These are phyloP conservation scores for Blastobotrys persicus DNA, from an alignment of 1,139 yeast species.

Conservation along the genomic window DNA sequence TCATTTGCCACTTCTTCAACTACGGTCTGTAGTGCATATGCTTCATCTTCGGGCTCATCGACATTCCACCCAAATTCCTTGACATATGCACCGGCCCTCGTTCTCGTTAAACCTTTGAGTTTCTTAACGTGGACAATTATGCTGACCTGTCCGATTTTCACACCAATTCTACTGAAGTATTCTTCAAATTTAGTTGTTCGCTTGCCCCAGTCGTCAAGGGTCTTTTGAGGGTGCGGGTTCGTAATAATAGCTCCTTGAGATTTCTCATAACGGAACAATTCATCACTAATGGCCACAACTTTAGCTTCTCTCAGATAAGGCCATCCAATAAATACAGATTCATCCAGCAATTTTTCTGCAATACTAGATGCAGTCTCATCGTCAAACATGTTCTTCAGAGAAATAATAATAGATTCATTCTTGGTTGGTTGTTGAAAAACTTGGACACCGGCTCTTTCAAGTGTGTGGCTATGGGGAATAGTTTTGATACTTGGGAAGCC, in stretches of 20 bases:
- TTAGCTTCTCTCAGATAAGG: conserved; percentile 85
- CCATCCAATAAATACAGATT: conserved; percentile 75
- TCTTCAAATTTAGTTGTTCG: conserved; percentile 37
- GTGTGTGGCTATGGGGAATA: conserved; percentile 55
- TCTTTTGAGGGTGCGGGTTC: conserved; percentile 40
- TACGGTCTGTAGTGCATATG: conserved; percentile 71
- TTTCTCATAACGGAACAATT: conserved; percentile 47
- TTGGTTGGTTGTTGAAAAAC: conserved; percentile 85
- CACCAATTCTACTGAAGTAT: conserved; percentile 55
- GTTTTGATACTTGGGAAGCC: conserved; percentile 87
- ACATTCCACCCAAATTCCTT: conserved; percentile 55
- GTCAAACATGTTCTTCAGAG: conserved; percentile 54
- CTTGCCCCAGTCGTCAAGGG: conserved; percentile 43
- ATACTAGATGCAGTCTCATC: conserved; percentile 49
- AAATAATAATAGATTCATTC: conserved; percentile 75
- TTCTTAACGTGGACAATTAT: conserved; percentile 67
- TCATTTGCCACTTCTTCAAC: conserved; percentile 72
- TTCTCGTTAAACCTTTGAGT: conserved; percentile 76
- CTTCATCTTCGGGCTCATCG: conserved; percentile 39
- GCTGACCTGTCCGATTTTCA: conserved; percentile 51
- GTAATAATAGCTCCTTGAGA: conserved; percentile 32
- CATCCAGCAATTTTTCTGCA: conserved; percentile 58
- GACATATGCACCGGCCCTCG: conserved; percentile 68
- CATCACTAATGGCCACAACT: conserved; percentile 63
- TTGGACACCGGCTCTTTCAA: conserved; percentile 61